Base-by-base conservation (phyloP, 2,329 filamentous ascomycete genomes). In the Aspergillus sp. region DNA sequence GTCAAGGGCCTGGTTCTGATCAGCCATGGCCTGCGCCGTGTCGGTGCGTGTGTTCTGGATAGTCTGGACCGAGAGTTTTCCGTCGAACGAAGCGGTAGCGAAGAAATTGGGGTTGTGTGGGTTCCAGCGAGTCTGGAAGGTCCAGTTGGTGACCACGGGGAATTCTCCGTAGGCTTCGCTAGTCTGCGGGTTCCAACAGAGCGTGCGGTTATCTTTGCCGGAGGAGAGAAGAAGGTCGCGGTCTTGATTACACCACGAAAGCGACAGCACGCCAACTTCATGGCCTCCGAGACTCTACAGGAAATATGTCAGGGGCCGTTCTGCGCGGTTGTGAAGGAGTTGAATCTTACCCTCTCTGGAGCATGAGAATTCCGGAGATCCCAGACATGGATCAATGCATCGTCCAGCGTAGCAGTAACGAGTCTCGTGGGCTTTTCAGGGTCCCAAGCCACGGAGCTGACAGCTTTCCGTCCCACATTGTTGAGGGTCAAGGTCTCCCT, bases 91-190 rank as follows among this genome's bases (percentile, higher is more conserved):
- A 7, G 94, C 93, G 15, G 93, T 97, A 15, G 94, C 94, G 44
- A 91, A 88, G 49, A 98, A 77, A 63, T 84, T 88, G 9, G 93
- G 91, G 68, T 98, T 95, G 58, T 88, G 84, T 25, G 93, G 93
- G 67, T 95, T 90, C 79, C 94, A 97, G 53, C 85, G 82, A 4
- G 93, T 95, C 65, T 91, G 84, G 75, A 98, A 98, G 5, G 90
- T 95, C 91, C 93, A 98, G 70, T 97, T 98, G n/a, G 91, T 96
- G 46, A 95, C 90, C 60, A 96, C 89, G 4, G 91, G 90, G 63
- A 97, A 91, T 70, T 97, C 91, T 55, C 94, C 93, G 54, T 90
- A 86, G 10, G 81, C 78, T 64, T 93, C 83, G 46, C 91, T 91
- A 2, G 86, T 95, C 62, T 93, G 87, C 1, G 93, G 89, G 68